Conservation (phyloP, 768 basidiomycete genomes). For the Mycena galericulata region DNA sequence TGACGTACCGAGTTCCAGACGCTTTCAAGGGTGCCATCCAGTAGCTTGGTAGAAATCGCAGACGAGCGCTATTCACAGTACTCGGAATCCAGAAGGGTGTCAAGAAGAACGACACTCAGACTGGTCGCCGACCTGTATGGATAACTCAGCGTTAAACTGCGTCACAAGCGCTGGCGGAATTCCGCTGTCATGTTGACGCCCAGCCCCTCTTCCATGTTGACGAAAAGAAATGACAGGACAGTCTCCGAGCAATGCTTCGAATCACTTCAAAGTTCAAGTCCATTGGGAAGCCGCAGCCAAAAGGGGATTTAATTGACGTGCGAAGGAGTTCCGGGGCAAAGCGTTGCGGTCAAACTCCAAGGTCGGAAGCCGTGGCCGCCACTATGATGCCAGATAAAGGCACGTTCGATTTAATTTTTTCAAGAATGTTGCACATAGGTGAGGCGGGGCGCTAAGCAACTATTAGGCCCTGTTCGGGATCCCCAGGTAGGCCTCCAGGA, state of each 20-base stretch:
- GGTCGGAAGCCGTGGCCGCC: neutral
- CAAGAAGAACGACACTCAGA: neutral
- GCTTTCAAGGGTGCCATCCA: too few species aligned
- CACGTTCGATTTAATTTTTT: neutral
- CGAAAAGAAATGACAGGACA: neutral
- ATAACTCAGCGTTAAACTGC: neutral
- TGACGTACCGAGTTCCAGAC: conserved; percentile 1
- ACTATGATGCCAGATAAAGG: conserved; percentile 2
- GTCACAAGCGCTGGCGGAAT: conserved; percentile 6
- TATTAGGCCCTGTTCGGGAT: too few species aligned
- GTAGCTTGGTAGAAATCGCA: too few species aligned
- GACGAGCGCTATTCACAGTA: neutral
- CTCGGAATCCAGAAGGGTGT: conserved; percentile 5
- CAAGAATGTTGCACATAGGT: conserved; percentile 2
- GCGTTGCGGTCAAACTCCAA: neutral
- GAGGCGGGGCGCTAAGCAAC: too few species aligned
- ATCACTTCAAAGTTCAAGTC: neutral
- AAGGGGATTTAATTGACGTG: neutral
- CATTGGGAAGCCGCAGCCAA: neutral
- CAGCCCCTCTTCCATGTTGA: too few species aligned
- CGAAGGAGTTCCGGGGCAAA: neutral
- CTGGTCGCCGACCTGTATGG: conserved; percentile 4
- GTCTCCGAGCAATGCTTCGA: neutral
- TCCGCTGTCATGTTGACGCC: neutral
- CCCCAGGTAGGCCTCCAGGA: too few species aligned